Conservation (phyloP, 2,329 filamentous ascomycete species). For the Plectosphaerella sp. region DNA sequence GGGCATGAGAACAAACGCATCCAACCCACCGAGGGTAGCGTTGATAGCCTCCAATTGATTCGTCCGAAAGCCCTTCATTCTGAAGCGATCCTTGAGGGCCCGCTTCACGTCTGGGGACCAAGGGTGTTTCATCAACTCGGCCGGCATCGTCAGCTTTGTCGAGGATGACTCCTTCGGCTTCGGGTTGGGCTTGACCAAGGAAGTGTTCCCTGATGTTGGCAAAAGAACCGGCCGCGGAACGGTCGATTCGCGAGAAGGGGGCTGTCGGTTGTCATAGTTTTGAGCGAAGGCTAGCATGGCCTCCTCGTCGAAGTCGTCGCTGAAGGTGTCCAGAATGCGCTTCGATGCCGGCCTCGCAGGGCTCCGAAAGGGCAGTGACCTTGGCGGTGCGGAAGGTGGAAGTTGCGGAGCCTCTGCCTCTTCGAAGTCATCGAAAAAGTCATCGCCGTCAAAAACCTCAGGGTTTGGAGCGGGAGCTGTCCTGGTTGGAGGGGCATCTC, state of each 20-base stretch:
- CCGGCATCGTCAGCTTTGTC: constrained; percentile 18
- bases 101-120: constrained; percentile 86
- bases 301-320: constrained; percentile 42
- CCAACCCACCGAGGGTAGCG: constrained; percentile 78
- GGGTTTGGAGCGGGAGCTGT: background rate
- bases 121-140: constrained; percentile 24
- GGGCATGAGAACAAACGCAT: constrained; percentile 95
- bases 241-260: constrained; percentile 18
- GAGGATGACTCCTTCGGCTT: constrained; percentile 24
- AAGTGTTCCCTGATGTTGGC: constrained; percentile 45
- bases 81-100: constrained; percentile 78
- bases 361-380: background rate
- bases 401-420: constrained; percentile 6
- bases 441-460: constrained; percentile 20
- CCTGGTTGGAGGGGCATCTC: no score
- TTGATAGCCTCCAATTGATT: constrained; percentile 97
- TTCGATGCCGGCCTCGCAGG: constrained; percentile 7
- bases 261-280: constrained; percentile 40
- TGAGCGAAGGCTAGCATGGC: constrained; percentile 50
- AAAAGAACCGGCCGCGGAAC: constrained; percentile 33
- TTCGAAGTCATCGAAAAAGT: constrained; percentile 19
- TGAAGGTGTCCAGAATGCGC: constrained; percentile 29
- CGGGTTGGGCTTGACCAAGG: constrained; percentile 22
- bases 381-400: background rate
- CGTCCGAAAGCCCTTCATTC: constrained; percentile 78